phyloP scores from a whole-genome alignment of 192 early-diverging fungal species.

The Pilobolus umbonatus region DNA sequence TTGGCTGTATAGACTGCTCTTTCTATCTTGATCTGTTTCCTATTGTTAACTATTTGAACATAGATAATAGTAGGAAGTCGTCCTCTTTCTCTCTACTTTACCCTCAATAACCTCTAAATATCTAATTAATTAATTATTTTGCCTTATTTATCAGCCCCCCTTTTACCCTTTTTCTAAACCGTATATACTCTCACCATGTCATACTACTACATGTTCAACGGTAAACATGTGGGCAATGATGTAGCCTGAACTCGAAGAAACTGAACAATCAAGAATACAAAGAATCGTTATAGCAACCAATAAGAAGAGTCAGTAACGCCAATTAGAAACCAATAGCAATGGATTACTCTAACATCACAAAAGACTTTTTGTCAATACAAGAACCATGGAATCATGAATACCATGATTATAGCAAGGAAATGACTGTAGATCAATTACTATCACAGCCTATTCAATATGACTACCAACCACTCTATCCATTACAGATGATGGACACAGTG shows the following conservation, averaged over 20 bases:
- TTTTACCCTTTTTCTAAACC: no score
- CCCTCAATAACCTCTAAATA: no score
- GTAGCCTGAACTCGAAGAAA: background rate
- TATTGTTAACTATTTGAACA: no score
- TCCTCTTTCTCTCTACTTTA: no score
- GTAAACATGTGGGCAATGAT: slow-evolving; percentile 13
- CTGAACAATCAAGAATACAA: background rate
- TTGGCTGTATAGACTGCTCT: no score
- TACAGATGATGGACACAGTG: no score
- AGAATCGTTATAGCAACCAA: background rate
- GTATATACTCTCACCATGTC: slow-evolving; percentile 2
- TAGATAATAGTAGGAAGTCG: no score
- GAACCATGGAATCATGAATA: slow-evolving; percentile 1
- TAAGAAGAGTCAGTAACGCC: background rate
- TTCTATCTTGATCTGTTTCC: no score
- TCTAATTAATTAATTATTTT: no score
- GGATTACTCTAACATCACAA: background rate
- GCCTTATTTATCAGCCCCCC: no score
- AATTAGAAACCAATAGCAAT: background rate
- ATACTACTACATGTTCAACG: slow-evolving; percentile 15
- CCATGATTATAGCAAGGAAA: background rate
- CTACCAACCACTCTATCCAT: background rate
- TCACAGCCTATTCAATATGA: background rate
- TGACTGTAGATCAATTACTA: background rate
- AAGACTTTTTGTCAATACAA: background rate